Evolutionary conservation across 2,329 filamentous ascomycete genomes (phyloP), one percentile per base, ranked within the genome.

Genomic region (Penicillium sp.): DNA sequence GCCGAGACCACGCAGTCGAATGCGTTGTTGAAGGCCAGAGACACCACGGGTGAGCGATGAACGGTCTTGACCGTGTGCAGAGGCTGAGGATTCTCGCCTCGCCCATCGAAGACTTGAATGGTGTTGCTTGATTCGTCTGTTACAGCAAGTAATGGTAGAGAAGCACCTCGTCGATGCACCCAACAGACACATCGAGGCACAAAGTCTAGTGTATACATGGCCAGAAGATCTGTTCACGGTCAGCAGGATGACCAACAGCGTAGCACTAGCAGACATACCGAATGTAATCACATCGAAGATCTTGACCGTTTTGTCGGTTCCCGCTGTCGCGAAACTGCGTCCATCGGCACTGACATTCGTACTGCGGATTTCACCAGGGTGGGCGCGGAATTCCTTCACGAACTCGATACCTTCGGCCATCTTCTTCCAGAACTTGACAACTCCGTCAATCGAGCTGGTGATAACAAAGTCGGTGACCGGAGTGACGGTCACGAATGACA

Each of bases 361-460:
- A 23, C 85, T 86, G 50, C 77, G 82, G 63, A 97, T 88, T 63
- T 94, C 88, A 42, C 88, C 87, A 47, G 80, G 77, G 70, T 98
- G 94, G 6, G 93, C 90, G 63, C 84, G 85, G 73, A 95, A 98
- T 71, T 98, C 90, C 72, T 98, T 98, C 43, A 97, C 91, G 63
- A 98, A 98, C 71, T 98, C 94, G 48, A 98, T 87, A 0, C 88
- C 88, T 27, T 87, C 84, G 1, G 82, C 84, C 54, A 87, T 80
- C 73, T 98, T 98, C 74, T 98, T 98, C 93, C 93, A 98, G 68
- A 98, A 98, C 69, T 98, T 98, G 58, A 97, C 91, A 0, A 91
- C 86, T n/a, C 94, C 94, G 65, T 98, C 93, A 35, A 87, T 74
- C 0, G 93, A 97, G 51, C 87, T 88, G 1, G 93, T 98, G 52